Evolutionary conservation across 1,284 basidiomycete species (phyloP).

Genomic region (Pseudozyma sp.): DNA sequence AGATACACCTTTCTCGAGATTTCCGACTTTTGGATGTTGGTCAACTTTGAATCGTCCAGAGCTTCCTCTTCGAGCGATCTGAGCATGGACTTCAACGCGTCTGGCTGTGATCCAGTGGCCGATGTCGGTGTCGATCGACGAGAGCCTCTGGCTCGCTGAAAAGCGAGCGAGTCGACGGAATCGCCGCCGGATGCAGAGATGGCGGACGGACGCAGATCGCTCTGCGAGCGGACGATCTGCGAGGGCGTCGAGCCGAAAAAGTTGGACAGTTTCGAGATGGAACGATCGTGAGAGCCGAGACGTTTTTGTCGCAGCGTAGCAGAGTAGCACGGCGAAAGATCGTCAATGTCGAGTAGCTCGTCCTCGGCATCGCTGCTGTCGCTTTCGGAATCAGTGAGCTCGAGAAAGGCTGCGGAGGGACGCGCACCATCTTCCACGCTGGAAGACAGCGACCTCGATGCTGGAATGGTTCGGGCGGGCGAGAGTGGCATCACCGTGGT

Average conservation of each 20-base stretch:
- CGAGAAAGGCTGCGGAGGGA: slow-evolving; percentile 34
- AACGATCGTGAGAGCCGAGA: slow-evolving; percentile 23
- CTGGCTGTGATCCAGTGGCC: slow-evolving; percentile 10
- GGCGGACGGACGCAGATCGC: slow-evolving; percentile 3
- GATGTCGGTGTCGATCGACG: neutral
- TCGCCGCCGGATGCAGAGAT: slow-evolving; percentile 7
- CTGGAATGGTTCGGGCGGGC: neutral
- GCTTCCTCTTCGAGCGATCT: slow-evolving; percentile 39
- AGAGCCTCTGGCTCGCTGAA: neutral
- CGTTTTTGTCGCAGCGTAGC: slow-evolving; percentile 11
- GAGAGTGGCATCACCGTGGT: neutral
- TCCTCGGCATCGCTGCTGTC: slow-evolving; percentile 38
- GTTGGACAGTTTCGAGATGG: slow-evolving; percentile 39
- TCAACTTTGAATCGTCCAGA: slow-evolving; percentile 33
- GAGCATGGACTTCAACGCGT: slow-evolving; percentile 33
- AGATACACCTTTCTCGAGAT: slow-evolving; percentile 32
- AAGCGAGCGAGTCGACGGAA: neutral
- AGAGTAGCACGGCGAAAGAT: slow-evolving; percentile 4
- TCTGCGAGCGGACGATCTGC: slow-evolving; percentile 33
- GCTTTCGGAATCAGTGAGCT: slow-evolving; percentile 37
- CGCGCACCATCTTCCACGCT: slow-evolving; percentile 15
- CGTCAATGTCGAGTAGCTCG: slow-evolving; percentile 12
- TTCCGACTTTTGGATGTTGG: slow-evolving; percentile 34
- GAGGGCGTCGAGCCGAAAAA: slow-evolving; percentile 49
- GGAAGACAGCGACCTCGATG: slow-evolving; percentile 4